These are phyloP conservation scores for Rutstroemia sp. DNA, from an alignment of 2,329 filamentous ascomycete genomes.

Conservation along the genomic window DNA sequence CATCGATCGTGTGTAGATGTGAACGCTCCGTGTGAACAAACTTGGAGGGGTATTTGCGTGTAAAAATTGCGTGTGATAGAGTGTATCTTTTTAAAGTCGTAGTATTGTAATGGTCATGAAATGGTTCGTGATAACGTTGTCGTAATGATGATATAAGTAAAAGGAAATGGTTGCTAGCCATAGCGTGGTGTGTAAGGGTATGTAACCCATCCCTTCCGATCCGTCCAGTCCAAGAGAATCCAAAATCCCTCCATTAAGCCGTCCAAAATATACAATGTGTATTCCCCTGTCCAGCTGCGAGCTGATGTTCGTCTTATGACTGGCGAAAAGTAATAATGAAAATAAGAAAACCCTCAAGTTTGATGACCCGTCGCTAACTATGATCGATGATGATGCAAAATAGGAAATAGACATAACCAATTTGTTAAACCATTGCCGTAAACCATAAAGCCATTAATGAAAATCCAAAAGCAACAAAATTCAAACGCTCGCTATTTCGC, in stretches of 20 bases:
- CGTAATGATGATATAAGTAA: not conserved
- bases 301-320: slow-evolving; percentile 8
- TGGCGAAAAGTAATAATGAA: slow-evolving; percentile 1
- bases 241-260: slow-evolving; percentile 2
- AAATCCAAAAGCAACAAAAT: slow-evolving; percentile 29
- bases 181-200: slow-evolving; percentile 5
- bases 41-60: slow-evolving; percentile 7
- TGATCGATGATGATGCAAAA: slow-evolving; percentile 11
- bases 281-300: slow-evolving; percentile 10
- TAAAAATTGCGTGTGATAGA: not conserved
- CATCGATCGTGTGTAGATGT: slow-evolving; percentile 5
- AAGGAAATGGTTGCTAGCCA: slow-evolving; percentile 10
- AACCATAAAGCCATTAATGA: slow-evolving; percentile 25
- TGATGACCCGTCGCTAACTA: slow-evolving; percentile 12
- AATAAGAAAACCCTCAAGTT: slow-evolving; percentile 8
- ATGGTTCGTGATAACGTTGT: slow-evolving; percentile 11
- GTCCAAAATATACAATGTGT: slow-evolving; percentile 6
- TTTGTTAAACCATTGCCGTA: slow-evolving; percentile 2
- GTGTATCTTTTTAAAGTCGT: not conserved
- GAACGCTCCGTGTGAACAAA: slow-evolving; percentile 6
- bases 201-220: slow-evolving; percentile 1
- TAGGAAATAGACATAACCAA: slow-evolving; percentile 4
- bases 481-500: slow-evolving; percentile 24
- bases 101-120: slow-evolving; percentile 9
- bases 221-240: slow-evolving; percentile 8